Evolutionary conservation across 2,329 filamentous ascomycete genomes (phyloP).

Genomic region (Diaporthe velutina): DNA sequence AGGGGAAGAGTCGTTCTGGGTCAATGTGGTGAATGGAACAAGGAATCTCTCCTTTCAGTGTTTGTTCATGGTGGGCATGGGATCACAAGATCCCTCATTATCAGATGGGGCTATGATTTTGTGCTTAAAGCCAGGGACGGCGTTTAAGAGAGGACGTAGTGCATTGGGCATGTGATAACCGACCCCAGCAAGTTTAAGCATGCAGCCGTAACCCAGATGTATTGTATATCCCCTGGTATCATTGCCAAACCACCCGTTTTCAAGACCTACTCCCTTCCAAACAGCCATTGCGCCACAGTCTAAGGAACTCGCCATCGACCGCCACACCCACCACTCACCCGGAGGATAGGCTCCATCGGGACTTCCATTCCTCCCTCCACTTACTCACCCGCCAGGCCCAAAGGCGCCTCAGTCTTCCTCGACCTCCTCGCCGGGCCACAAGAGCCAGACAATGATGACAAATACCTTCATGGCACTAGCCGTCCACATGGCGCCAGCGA

Average conservation of each 20-base stretch:
- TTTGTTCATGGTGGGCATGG: background rate
- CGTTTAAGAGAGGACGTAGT: too few relatives aligned
- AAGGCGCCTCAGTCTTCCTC: background rate
- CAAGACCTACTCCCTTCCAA: background rate
- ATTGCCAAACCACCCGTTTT: background rate
- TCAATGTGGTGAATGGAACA: background rate
- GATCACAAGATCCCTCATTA: background rate
- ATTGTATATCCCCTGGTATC: background rate
- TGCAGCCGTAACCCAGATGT: background rate
- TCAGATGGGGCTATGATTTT: background rate
- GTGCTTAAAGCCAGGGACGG: background rate
- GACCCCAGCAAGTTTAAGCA: background rate
- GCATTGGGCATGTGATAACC: too few relatives aligned
- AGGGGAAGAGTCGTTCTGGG: background rate
- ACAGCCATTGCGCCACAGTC: slow-evolving; percentile 1
- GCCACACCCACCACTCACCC: too few relatives aligned
- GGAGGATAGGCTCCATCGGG: too few relatives aligned
- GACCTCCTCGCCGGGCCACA: slow-evolving; percentile 65
- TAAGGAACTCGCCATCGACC: background rate
- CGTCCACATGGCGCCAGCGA: slow-evolving; percentile 70
- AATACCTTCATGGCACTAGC: slow-evolving; percentile 67
- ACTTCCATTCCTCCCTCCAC: too few relatives aligned
- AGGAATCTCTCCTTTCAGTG: background rate
- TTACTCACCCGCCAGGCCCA: background rate
- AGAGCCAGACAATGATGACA: slow-evolving; percentile 70